Percentiles rank a stretch among this genome's conserved stretches.
These are phyloP conservation scores for Zygotorulaspora mrakii DNA, from an alignment of 1,139 yeast genomes.

Conservation along the genomic window DNA sequence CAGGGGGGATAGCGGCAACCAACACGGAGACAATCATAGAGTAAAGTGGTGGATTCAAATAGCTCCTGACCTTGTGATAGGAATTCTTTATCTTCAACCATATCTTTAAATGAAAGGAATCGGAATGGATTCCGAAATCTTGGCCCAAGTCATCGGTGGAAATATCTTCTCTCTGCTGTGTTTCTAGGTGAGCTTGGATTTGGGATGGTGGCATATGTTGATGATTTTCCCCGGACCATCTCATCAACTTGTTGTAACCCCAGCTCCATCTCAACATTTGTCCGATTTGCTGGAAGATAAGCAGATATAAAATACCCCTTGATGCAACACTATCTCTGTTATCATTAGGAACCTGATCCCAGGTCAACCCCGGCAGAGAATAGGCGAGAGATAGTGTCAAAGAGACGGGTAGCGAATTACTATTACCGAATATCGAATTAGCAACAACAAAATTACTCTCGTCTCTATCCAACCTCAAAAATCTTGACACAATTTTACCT, in stretches of 20 bases:
- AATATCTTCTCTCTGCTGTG: constrained; percentile 10
- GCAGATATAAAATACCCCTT: constrained; percentile 65
- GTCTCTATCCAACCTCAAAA: constrained; percentile 52
- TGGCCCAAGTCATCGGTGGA: constrained; percentile 3
- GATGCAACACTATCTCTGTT: constrained; percentile 64
- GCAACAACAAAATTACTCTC: constrained; percentile 75
- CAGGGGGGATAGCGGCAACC: constrained; percentile 74
- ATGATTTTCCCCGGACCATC: constrained; percentile 40
- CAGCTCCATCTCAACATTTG: constrained; percentile 78
- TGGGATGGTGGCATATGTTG: constrained; percentile 33
- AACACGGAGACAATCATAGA: constrained; percentile 81
- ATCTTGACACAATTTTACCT: constrained; percentile 46
- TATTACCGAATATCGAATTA: constrained; percentile 79
- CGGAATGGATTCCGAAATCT: constrained; percentile 3
- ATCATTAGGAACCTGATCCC: constrained; percentile 69
- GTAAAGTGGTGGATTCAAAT: constrained; percentile 94
- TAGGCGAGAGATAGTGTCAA: constrained; percentile 66
- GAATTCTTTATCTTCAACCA: constrained; percentile 6
- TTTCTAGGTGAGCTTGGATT: constrained; percentile 20
- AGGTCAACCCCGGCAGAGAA: constrained; percentile 64
- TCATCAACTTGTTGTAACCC: constrained; percentile 68
- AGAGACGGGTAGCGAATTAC: constrained; percentile 74
- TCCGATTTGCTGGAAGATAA: constrained; percentile 75
- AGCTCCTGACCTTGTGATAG: constrained; percentile 27
- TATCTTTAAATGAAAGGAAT: constrained; percentile 16